Evolutionary conservation across 805 yeast genomes (phyloP), one percentile per base, ranked within the genome.

Genomic region (Wickerhamiella hasegawae): DNA sequence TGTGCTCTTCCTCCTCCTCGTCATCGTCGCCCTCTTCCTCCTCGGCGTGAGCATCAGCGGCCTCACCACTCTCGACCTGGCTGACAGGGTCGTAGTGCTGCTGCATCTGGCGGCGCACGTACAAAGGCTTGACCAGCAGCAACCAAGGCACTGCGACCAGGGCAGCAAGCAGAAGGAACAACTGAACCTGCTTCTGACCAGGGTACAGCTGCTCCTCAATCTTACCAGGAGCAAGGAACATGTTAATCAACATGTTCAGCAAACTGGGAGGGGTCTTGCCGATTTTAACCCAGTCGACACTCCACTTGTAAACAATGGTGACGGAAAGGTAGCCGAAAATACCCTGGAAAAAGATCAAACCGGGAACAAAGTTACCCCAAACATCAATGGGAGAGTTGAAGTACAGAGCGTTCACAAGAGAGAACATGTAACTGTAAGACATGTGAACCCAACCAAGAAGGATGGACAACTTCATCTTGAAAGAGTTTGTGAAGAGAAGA

Each of bases 401-500:
- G 53, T 68, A 69, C 22, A 69, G 47, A 48, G 76, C 76, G 57
- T 90, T 90, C 37, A 80, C 85, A 43, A 80, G 68, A 16, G 96
- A 83, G 52, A 85, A 84, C 56, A 73, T 55, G 52, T 73, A 77
- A 3, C 94, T 81, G 59, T 87, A 90, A 10, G 85, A 62, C 99
- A 90, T 90, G 60, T 90, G 99, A 32, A 69, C 58, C 58, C 77
- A 87, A 3, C 99, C 99, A 85, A 90, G 78, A 45, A 90, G 65
- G 38, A 90, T 77, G 2, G 97, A 84, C 41, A 90, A 65, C 58
- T 90, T 90, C 99, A 90, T 90, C 66, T 90, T 90, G 63, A 82
- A 90, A 2, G 97, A 85, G 62, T 90, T 90, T 34, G 94, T 71
- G 60, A 90, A 90, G 39, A 92, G 59, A 48, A 90, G 66, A 34